These are phyloP conservation scores for Rauvolfia tetraphylla DNA, from an alignment of 257 asterid species.

Conservation along the genomic window DNA sequence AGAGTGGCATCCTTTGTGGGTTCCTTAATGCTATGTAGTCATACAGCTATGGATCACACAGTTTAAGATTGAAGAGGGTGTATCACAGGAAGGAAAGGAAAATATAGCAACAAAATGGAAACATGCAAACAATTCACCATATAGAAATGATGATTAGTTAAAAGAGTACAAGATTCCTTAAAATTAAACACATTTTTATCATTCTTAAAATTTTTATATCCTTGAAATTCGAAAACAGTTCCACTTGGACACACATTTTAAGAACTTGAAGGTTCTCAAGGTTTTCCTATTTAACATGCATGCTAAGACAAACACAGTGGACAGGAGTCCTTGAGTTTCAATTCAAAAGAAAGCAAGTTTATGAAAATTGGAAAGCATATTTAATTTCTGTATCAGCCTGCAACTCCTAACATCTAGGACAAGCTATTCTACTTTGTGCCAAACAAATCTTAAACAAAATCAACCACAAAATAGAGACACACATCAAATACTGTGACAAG, in stretches of 20 bases:
- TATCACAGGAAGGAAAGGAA: neutral
- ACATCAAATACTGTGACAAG: neutral
- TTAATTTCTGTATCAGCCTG: neutral
- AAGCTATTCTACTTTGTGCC: neutral
- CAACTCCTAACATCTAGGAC: neutral
- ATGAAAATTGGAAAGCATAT: neutral
- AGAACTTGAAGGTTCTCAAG: no score
- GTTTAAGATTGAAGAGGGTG: neutral
- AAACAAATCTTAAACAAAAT: neutral
- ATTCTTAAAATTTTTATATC: no score
- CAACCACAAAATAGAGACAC: neutral
- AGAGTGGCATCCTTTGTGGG: neutral
- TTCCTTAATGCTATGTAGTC: neutral
- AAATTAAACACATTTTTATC: no score
- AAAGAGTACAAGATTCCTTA: neutral
- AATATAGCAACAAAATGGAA: neutral
- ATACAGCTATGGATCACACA: neutral
- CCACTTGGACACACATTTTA: neutral
- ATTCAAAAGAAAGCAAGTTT: neutral
- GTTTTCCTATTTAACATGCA: neutral
- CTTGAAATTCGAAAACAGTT: no score
- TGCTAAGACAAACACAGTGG: neutral
- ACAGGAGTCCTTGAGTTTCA: neutral
- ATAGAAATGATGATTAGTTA: neutral
- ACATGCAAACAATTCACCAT: neutral